Evolutionary conservation across 306 rosid genomes (phyloP).

Genomic region (Sindora glabra): DNA sequence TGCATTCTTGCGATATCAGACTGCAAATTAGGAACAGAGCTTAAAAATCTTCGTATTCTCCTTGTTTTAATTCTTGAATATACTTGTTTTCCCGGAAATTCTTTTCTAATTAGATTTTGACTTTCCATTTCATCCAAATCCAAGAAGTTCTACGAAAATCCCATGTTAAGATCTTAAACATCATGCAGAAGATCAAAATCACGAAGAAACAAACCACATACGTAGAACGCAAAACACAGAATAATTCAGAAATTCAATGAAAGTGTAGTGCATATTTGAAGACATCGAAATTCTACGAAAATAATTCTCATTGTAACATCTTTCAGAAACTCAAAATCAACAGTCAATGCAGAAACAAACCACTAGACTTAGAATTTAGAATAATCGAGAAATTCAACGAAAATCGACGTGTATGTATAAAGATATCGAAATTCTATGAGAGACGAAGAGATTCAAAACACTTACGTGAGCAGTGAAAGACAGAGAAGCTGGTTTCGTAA

Average conservation of each 20-base stretch:
- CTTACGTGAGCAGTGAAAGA: slow-evolving; percentile 11
- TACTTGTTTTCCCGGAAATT: neutral
- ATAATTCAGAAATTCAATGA: too few relatives aligned
- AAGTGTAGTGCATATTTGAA: too few relatives aligned
- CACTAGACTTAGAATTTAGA: neutral
- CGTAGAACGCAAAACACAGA: too few relatives aligned
- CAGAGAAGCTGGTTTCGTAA: neutral
- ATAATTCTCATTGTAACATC: too few relatives aligned
- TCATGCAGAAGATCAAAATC: neutral
- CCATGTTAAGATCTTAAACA: neutral
- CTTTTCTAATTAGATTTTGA: neutral
- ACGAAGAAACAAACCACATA: neutral
- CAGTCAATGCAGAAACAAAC: neutral
- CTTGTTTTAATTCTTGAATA: neutral
- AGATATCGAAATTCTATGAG: too few relatives aligned
- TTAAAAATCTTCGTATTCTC: neutral
- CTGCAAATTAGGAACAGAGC: neutral
- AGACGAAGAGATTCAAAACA: too few relatives aligned
- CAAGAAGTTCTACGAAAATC: neutral
- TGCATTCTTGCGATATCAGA: slow-evolving; percentile 33
- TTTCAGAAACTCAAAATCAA: neutral
- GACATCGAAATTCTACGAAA: too few relatives aligned
- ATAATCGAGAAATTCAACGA: neutral
- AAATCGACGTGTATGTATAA: too few relatives aligned
- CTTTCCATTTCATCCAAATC: neutral